Percentiles rank a stretch among this genome's conserved stretches.
Conservation (phyloP, 768 basidiomycete species). For the Russula brevipes region DNA sequence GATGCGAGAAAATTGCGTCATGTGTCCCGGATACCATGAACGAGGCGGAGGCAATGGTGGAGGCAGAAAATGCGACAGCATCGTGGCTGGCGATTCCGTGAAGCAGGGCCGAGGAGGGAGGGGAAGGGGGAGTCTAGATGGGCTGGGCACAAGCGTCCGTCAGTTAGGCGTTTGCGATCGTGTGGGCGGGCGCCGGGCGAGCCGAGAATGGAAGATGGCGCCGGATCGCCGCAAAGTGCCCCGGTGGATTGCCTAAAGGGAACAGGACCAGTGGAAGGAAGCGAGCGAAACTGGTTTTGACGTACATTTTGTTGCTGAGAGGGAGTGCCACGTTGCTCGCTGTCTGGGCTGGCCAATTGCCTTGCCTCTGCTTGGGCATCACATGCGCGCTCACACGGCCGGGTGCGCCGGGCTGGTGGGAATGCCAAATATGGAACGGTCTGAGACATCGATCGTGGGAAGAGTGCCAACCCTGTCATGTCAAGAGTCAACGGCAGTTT, state of each 20-base stretch:
- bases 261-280: background rate
- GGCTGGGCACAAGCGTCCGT: background rate
- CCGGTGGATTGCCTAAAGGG: background rate
- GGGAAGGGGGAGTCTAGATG: background rate
- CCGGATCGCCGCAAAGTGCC: background rate
- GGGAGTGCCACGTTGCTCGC: conserved; percentile 6
- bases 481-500: conserved; percentile 9
- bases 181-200: background rate
- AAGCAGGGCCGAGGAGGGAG: no score
- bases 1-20: conserved; percentile 79
- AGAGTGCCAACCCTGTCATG: conserved; percentile 6
- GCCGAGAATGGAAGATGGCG: background rate
- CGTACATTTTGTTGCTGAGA: conserved; percentile 15
- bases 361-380: background rate
- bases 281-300: conserved; percentile 2
- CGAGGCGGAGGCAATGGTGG: conserved; percentile 62
- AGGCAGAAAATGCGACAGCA: conserved; percentile 37
- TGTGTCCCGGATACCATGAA: conserved; percentile 96
- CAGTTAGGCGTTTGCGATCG: conserved; percentile 17
- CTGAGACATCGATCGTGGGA: conserved; percentile 16
- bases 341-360: no score
- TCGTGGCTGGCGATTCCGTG: conserved; percentile 22
- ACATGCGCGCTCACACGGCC: background rate
- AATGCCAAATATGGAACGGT: background rate
- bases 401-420: conserved; percentile 15